Evolutionary conservation across 2,329 filamentous ascomycete species (phyloP).

Genomic region (Conoideocrella luteorostrata): DNA sequence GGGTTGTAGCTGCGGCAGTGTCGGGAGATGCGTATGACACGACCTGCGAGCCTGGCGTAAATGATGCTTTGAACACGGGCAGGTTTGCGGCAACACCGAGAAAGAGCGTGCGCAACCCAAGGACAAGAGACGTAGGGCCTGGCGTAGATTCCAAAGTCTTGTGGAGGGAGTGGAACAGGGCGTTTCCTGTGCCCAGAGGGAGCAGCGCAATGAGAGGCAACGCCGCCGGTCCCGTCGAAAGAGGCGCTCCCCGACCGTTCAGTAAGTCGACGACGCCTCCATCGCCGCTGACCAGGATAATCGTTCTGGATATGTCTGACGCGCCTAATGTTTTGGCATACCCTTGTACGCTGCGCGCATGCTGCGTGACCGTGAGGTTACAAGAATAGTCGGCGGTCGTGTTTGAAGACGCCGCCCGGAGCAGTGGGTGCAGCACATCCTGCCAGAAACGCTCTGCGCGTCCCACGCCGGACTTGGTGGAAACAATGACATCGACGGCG

Average conservation of each 20-base stretch:
- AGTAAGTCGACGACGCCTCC: conserved; percentile 79
- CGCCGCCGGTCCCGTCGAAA: not conserved
- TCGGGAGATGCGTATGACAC: conserved; percentile 28
- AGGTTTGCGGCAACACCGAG: conserved; percentile 47
- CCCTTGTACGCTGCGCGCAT: conserved; percentile 55
- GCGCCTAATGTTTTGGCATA: conserved; percentile 42
- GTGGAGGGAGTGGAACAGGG: conserved; percentile 56
- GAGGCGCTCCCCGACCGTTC: conserved; percentile 55
- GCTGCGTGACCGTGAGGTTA: conserved; percentile 54
- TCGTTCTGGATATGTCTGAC: conserved; percentile 32
- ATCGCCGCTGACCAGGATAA: conserved; percentile 81
- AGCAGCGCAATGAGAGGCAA: conserved; percentile 45
- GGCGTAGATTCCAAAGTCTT: conserved; percentile 44
- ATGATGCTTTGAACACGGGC: conserved; percentile 56
- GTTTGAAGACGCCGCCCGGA: conserved; percentile 32
- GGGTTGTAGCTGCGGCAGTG: conserved; percentile 5
- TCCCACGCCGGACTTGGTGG: conserved; percentile 58
- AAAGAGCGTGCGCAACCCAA: conserved; percentile 53
- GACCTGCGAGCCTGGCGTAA: conserved; percentile 51
- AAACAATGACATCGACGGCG: conserved; percentile 58
- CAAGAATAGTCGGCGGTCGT: not conserved
- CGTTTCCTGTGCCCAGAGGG: conserved; percentile 61
- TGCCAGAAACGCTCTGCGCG: conserved; percentile 51
- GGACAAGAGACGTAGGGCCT: conserved; percentile 35
- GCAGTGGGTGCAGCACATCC: conserved; percentile 47